phyloP scores from a whole-genome alignment of 441 rosid genomes.

The Gossypium aridum region DNA sequence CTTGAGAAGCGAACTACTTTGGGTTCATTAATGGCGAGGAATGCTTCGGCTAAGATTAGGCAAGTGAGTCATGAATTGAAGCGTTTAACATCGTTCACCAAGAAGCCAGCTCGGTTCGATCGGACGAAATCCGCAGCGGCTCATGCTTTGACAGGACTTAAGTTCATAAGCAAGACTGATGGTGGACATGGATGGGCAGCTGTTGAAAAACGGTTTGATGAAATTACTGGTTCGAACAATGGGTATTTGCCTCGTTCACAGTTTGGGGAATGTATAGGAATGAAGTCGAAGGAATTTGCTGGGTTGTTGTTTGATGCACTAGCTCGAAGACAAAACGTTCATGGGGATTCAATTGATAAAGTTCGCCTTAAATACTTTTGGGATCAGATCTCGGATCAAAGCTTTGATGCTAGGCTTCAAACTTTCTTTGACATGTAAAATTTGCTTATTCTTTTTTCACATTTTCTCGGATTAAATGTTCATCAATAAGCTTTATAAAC shows the following conservation, averaged over 20 bases:
- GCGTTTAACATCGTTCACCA: slow-evolving; percentile 31
- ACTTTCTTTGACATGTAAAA: slow-evolving; percentile 54
- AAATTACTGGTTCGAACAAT: slow-evolving; percentile 18
- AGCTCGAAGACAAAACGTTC: slow-evolving; percentile 23
- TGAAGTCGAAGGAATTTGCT: slow-evolving; percentile 47
- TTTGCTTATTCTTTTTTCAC: too few species aligned
- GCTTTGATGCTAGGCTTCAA: slow-evolving; percentile 50
- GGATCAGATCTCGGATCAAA: slow-evolving; percentile 46
- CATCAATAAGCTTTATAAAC: not conserved
- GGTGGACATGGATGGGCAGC: slow-evolving; percentile 41
- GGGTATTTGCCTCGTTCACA: slow-evolving; percentile 32
- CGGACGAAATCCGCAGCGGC: slow-evolving; percentile 39
- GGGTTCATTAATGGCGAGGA: slow-evolving; percentile 19
- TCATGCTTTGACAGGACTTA: slow-evolving; percentile 39
- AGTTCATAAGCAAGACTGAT: slow-evolving; percentile 43
- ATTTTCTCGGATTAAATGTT: not conserved
- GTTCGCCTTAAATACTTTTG: slow-evolving; percentile 37
- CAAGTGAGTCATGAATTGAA: slow-evolving; percentile 34
- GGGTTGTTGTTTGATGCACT: slow-evolving; percentile 47
- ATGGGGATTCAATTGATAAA: slow-evolving; percentile 31
- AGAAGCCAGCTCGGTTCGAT: slow-evolving; percentile 28
- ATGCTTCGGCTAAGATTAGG: slow-evolving; percentile 24
- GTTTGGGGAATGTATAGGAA: slow-evolving; percentile 52
- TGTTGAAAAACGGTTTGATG: slow-evolving; percentile 37
- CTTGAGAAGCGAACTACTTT: not conserved